These are phyloP conservation scores for Drosera spatulata DNA, from an alignment of 179 eudicot species.

Conservation along the genomic window DNA sequence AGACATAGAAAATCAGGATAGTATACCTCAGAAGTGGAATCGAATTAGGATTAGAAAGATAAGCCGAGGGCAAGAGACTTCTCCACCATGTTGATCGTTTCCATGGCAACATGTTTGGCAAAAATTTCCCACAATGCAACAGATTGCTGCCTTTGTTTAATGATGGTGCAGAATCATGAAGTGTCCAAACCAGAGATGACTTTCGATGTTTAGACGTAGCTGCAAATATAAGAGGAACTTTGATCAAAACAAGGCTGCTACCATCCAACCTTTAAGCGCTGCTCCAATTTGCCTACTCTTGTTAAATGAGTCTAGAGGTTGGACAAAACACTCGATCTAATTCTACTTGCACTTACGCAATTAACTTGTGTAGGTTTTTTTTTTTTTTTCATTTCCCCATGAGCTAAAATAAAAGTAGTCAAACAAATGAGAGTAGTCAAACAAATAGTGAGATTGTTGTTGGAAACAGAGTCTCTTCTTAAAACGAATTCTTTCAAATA, in stretches of 20 bases:
- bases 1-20: neutral
- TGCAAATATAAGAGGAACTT: conserved; percentile 11
- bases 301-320: no score
- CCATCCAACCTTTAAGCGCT: no score
- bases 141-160: conserved; percentile 33
- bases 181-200: conserved; percentile 69
- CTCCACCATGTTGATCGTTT: conserved; percentile 67
- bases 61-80: conserved; percentile 31
- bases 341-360: no score
- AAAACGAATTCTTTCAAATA: no score
- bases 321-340: no score
- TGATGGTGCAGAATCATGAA: conserved; percentile 34
- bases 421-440: no score
- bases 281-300: no score
- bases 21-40: conserved; percentile 31
- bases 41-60: conserved; percentile 20
- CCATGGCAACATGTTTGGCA: conserved; percentile 72
- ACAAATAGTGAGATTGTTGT: no score
- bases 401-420: no score
- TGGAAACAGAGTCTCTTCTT: no score
- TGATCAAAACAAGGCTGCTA: neutral
- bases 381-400: no score
- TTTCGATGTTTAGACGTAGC: conserved; percentile 39
- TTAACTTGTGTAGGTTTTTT: no score
- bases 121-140: conserved; percentile 25